phyloP scores from a whole-genome alignment of 2,329 filamentous ascomycete species.

The Ophiostoma piceae region DNA sequence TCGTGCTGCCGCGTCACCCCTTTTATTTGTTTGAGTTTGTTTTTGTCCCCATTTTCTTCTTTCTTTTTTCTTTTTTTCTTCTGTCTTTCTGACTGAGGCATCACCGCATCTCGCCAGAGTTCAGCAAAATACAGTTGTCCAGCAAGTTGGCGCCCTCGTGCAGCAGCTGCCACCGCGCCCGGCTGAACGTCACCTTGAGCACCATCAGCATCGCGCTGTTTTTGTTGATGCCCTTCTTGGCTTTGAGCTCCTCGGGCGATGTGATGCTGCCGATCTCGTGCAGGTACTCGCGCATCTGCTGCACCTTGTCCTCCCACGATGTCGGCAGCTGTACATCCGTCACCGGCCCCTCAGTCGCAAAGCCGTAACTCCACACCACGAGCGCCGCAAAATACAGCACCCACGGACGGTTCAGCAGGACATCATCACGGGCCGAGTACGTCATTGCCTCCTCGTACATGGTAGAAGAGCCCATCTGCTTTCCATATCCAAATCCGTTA shows the following conservation, averaged over 20 bases:
- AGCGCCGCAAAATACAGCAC: constrained; percentile 89
- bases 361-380: constrained; percentile 94
- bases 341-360: constrained; percentile 71
- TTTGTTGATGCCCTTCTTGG: constrained; percentile 69
- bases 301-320: constrained; percentile 60
- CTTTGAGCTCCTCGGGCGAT: constrained; percentile 71
- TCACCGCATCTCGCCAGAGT: constrained; percentile 33
- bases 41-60: neutral
- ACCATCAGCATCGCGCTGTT: constrained; percentile 78
- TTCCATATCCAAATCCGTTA: constrained; percentile 20
- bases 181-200: constrained; percentile 72
- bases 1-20: neutral
- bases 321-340: constrained; percentile 49
- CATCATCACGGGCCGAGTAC: constrained; percentile 83
- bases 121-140: constrained; percentile 68
- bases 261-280: constrained; percentile 63
- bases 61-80: neutral
- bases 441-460: constrained; percentile 28
- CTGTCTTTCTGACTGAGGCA: neutral
- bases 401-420: constrained; percentile 87
- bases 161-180: constrained; percentile 84
- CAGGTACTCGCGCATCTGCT: constrained; percentile 76
- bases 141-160: constrained; percentile 79
- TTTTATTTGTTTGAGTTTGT: neutral
- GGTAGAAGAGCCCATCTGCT: constrained; percentile 31